Base-by-base conservation (phyloP, 106 monocot genomes). In the Cymbidium sinense region DNA sequence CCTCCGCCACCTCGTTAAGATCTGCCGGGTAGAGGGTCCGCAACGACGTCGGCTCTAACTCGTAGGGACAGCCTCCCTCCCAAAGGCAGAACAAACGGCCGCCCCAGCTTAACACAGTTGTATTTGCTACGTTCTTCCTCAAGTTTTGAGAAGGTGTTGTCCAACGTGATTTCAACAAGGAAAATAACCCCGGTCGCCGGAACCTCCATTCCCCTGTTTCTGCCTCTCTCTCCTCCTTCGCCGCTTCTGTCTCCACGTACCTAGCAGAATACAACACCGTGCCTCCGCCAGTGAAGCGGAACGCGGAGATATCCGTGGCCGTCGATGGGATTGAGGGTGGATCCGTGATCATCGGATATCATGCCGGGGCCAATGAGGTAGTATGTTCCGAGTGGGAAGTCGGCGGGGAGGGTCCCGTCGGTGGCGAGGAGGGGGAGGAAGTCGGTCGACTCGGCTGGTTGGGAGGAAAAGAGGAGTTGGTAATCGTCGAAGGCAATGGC, bases 301-400 rank as follows among this genome's bases (percentile, higher is more conserved):
- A 64, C 19, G 64, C 64, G 64, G 64, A 64, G 64, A 5, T 64
- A 64, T 30, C 67, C 31, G 12, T 67, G 67, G 67, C 67, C 67
- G 67, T 67, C 67, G 31, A 67, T 13, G 10, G 31, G 67, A 20
- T 13, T 67, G 33, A 67, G 3, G 67, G 67, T 33, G 29, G 67
- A 67, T 67, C 67, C 67, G 31, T 31, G 67, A 20, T 31, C 67
- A 31, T 67, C 67, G 11, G 67, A 9, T 1, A 31, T 67, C 67
- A 31, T 33, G 28, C 67, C 67, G 11, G 67, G 67, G 67, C 67
- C 67, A 4, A 31, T 31, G 8, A 67, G 67, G 29, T 67, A 67
- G 31, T 67, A 67, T 13, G 67, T 67, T 9, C 67, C 67, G 31
- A 30, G 23, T 8, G 67, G 67, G 31, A 67, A 67, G 67, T 67